Evolutionary conservation across 371 early-diverging fungal genomes (phyloP).

Genomic region (Mucor irregularis): DNA sequence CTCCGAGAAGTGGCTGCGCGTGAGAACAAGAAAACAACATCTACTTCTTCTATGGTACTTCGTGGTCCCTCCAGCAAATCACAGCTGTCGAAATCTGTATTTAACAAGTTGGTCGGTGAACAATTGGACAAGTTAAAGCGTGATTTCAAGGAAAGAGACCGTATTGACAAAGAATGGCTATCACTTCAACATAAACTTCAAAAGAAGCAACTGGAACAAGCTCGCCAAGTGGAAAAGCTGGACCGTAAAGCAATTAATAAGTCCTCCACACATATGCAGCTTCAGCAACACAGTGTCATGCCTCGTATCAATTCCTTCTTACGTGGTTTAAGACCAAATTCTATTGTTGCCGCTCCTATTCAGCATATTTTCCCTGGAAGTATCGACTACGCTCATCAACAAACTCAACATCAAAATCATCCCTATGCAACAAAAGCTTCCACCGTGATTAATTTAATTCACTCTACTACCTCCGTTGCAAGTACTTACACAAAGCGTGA

Average conservation of each 20-base stretch:
- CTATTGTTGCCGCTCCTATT: constrained; percentile 12
- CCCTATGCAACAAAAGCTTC: constrained; percentile 56
- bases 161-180: constrained; percentile 69
- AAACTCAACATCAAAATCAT: not conserved
- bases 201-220: constrained; percentile 72
- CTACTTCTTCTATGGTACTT: constrained; percentile 16
- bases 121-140: constrained; percentile 71
- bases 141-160: constrained; percentile 72
- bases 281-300: constrained; percentile 21
- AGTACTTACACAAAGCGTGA: constrained; percentile 72
- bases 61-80: constrained; percentile 23
- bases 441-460: constrained; percentile 79
- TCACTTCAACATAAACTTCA: constrained; percentile 67
- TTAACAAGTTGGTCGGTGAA: constrained; percentile 58
- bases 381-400: not conserved
- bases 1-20: constrained; percentile 37
- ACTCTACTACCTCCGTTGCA: constrained; percentile 72
- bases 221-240: constrained; percentile 63
- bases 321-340: constrained; percentile 27
- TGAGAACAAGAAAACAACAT: constrained; percentile 35
- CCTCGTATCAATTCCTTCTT: constrained; percentile 44
- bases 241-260: constrained; percentile 18
- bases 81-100: constrained; percentile 30
- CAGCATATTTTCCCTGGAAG: constrained; percentile 13
- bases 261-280: not conserved